Evolutionary conservation across 2,329 filamentous ascomycete species (phyloP).

Genomic region (Trichoderma simmonsii): DNA sequence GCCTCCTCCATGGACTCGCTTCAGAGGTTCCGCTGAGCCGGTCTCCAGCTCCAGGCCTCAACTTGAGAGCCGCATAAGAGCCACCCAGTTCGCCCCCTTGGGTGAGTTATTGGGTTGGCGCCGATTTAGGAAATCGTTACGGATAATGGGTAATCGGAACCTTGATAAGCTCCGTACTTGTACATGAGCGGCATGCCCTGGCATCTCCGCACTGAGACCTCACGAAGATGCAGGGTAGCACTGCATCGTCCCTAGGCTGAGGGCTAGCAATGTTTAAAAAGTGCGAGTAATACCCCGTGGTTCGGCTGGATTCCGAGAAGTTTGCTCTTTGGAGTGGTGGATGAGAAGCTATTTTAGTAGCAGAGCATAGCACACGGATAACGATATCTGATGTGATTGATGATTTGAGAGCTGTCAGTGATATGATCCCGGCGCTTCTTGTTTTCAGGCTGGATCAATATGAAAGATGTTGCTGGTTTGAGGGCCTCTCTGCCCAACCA

Average conservation of each 20-base stretch:
- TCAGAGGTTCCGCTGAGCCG: not conserved
- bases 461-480: not conserved
- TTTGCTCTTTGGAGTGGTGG: not conserved
- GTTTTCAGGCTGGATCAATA: not conserved
- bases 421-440: not conserved
- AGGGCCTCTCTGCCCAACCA: not conserved
- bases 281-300: not conserved
- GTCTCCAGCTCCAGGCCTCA: not conserved
- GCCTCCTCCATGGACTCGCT: not conserved
- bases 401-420: not conserved
- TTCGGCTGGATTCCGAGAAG: not conserved
- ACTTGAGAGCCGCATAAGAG: not conserved
- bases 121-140: not conserved
- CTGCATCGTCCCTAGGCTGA: not conserved
- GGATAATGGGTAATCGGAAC: not conserved
- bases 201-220: not conserved
- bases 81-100: not conserved
- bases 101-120: not conserved
- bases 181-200: not conserved
- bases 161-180: not conserved
- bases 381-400: not conserved
- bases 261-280: not conserved
- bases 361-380: not conserved
- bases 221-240: not conserved
- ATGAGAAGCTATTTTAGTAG: not conserved